Evolutionary conservation across 371 early-diverging fungal genomes (phyloP), one percentile per base, ranked within the genome.

Genomic region (Nematocida parisii): DNA sequence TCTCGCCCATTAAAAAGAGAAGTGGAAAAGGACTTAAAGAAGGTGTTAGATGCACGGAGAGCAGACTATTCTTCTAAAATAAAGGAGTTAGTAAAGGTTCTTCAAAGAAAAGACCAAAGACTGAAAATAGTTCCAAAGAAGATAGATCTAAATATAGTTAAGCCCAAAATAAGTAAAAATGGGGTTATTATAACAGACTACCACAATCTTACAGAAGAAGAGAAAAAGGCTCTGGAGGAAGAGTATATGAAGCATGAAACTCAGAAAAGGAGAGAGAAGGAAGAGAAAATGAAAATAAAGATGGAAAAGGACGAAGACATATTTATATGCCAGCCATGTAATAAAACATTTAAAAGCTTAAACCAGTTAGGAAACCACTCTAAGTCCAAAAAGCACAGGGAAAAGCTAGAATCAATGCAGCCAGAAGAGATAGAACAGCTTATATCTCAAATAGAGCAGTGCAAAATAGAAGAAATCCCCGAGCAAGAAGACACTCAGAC

Each of bases 301-400:
- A 4, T 13, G 5, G 70, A 56, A 60, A 61, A 11, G 6, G 61
- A 61, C 4, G 33, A 60, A 57, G 71, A 77, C 40, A 13, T 70
- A 4, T 77, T 56, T 27, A 45, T 77, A 20, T 77, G 80, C 27
- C 56, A 52, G 67, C 80, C 61, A 24, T 77, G 80, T 56, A 77
- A 77, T 20, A 77, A 77, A 67, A n/a, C 46, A 45, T 77, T 77
- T 27, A 77, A 77, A 70, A 77, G 80, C 61, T 4, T 77, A 11
- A 77, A 77, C 67, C 80, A 77, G 70, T 57, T 77, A 40, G 62
- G 33, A 15, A 77, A 77, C 47, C 80, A 77, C 39, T 22, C 60
- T 15, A 77, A 77, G 52, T 77, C 80, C 5, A 77, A 70, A 54
- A 77, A 77, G 57, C 80, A 77, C 55, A 67, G 47, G 46, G 70